phyloP scores from a whole-genome alignment of 2,329 filamentous ascomycete genomes.

The Blumeria hordei region DNA sequence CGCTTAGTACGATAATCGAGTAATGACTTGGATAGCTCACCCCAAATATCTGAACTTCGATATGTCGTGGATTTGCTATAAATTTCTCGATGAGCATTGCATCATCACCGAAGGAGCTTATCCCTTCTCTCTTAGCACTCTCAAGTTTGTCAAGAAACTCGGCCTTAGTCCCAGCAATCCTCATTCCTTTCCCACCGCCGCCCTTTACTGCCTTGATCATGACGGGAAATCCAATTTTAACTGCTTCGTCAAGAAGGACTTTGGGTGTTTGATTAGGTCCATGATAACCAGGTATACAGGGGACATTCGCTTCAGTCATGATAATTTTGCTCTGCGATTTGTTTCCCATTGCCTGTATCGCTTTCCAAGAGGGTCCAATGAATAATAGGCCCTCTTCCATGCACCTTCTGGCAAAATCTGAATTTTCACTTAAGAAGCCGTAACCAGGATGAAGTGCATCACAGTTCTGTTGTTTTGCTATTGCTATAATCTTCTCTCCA shows the following conservation, averaged over 20 bases:
- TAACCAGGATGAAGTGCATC: conserved; percentile 90
- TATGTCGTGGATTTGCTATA: conserved; percentile 55
- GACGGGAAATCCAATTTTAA: conserved; percentile 42
- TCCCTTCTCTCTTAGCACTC: conserved; percentile 51
- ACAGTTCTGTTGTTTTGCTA: conserved; percentile 69
- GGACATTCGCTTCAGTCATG: conserved; percentile 85
- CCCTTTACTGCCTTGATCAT: conserved; percentile 60
- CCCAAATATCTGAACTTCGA: conserved; percentile 80
- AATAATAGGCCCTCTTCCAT: conserved; percentile 79
- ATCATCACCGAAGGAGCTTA: conserved; percentile 60
- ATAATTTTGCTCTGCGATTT: conserved; percentile 89
- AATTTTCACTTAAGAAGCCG: conserved; percentile 87
- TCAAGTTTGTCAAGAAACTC: conserved; percentile 49
- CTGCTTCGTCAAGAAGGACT: conserved; percentile 41
- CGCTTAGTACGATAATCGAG: background rate
- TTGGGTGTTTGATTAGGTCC: conserved; percentile 52
- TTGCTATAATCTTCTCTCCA: conserved; percentile 70
- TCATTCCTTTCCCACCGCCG: conserved; percentile 67
- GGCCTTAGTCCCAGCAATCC: conserved; percentile 41
- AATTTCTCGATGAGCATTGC: conserved; percentile 72
- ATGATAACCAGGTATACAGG: conserved; percentile 91
- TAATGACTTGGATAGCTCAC: background rate
- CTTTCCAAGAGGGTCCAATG: conserved; percentile 67
- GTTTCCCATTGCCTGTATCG: conserved; percentile 77
- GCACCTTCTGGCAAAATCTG: conserved; percentile 69